Evolutionary conservation across 257 asterid genomes (phyloP), one percentile per base, ranked within the genome.

Genomic region (Jasminum sambac): DNA sequence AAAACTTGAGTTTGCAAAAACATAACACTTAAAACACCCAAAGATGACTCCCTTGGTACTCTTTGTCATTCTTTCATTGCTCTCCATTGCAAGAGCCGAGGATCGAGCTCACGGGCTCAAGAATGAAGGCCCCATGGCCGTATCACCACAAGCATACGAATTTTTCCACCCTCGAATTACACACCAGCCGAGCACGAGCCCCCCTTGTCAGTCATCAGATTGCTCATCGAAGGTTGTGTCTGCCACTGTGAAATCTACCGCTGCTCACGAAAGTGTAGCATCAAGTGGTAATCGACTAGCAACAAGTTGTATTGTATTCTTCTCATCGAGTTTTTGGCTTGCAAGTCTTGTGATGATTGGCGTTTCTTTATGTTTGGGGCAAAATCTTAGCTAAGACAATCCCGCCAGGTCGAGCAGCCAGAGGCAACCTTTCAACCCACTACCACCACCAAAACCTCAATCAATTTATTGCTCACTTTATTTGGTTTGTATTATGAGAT

Each of bases 51-150:
- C 13, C 2, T 55, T 55, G 62, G 62, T 10, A 5, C 16, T 55
- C 62, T 55, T 19, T 19, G 36, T 55, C 30, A 21, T 55, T 55
- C 30, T 55, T 23, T 21, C 62, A 55, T 19, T 55, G 13, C 36
- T 55, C 62, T 9, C 36, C 62, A 55, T 55, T 55, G 21, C 62
- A 21, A 19, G 14, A 55, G 62, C 62, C 5, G 62, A 55, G 36
- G 62, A 55, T 55, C 62, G 62, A 21, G 36, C 62, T 55, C 62
- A 55, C 36, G 62, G 62, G 62, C 62, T 55, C 62, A 10, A 55
- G 62, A 21, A 55, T 55, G 62, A 55, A 34, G 23, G 36, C 4
- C 62, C 62, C 36, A 21, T 55, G 62, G 62, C 36, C 16, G 34
- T 55, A 13, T 21, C 62, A 7, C 62, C 62, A 19, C 62, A 55